Evolutionary conservation across 768 basidiomycete genomes (phyloP).

Genomic region (Amanita muscaria): DNA sequence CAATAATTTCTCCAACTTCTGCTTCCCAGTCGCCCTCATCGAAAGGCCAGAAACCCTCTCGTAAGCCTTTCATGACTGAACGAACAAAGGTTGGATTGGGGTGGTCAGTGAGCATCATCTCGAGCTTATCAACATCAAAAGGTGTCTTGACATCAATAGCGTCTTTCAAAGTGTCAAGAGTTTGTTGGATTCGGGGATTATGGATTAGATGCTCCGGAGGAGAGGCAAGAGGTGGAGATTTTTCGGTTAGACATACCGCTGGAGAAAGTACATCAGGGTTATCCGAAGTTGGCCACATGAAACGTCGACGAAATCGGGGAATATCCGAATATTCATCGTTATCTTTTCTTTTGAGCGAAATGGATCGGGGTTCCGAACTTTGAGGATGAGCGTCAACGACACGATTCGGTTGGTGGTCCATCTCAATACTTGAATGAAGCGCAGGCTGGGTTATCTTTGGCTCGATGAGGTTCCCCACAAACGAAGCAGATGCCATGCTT

Average conservation of each 20-base stretch:
- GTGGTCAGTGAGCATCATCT: no score
- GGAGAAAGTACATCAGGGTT: constrained; percentile 9
- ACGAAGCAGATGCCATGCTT: constrained; percentile 7
- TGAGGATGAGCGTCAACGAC: neutral
- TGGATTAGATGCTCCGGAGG: constrained; percentile 12
- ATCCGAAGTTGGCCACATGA: constrained; percentile 6
- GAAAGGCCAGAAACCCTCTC: constrained; percentile 26
- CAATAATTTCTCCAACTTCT: no score
- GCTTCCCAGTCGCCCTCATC: constrained; percentile 16
- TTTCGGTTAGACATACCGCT: constrained; percentile 10
- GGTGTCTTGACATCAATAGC: constrained; percentile 20
- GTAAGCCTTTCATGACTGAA: constrained; percentile 17
- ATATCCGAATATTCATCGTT: constrained; percentile 1
- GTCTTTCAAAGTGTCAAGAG: constrained; percentile 9
- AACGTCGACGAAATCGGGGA: constrained; percentile 7
- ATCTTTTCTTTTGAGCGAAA: neutral
- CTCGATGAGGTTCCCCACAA: neutral
- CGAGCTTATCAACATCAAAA: constrained; percentile 17
- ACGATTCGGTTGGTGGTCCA: no score
- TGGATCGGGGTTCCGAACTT: neutral
- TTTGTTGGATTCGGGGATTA: constrained; percentile 10
- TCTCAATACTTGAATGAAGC: neutral
- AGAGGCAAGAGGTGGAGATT: constrained; percentile 14
- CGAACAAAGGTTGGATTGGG: constrained; percentile 22
- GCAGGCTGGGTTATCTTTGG: constrained; percentile 1